These are phyloP conservation scores for Xylariaceae sp. DNA, from an alignment of 2,329 filamentous ascomycete species.

Conservation along the genomic window DNA sequence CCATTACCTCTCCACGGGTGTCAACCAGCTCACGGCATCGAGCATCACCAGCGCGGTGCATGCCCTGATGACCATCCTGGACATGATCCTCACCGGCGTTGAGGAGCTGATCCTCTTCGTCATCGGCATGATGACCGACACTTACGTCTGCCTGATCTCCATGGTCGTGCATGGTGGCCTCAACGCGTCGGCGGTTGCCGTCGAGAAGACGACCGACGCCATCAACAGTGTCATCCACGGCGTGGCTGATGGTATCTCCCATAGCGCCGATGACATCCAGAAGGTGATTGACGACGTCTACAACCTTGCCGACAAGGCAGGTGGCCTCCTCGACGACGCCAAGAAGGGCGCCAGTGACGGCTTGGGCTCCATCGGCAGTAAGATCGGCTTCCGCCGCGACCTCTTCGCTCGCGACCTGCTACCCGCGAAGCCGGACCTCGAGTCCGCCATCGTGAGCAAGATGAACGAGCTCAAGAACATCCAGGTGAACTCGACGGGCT, in stretches of 20 bases:
- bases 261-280: slow-evolving; percentile 51
- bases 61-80: slow-evolving; percentile 72
- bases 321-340: slow-evolving; percentile 22
- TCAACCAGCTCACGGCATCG: slow-evolving; percentile 77
- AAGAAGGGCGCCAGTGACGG: slow-evolving; percentile 13
- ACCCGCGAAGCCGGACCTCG: slow-evolving; percentile 30
- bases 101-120: slow-evolving; percentile 86
- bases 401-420: slow-evolving; percentile 6
- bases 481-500: slow-evolving; percentile 58
- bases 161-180: slow-evolving; percentile 75
- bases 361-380: slow-evolving; percentile 36
- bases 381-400: slow-evolving; percentile 1
- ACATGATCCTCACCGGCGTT: slow-evolving; percentile 73
- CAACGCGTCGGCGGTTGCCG: slow-evolving; percentile 51
- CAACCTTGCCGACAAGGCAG: slow-evolving; percentile 45
- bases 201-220: slow-evolving; percentile 39
- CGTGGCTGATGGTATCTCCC: slow-evolving; percentile 39
- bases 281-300: slow-evolving; percentile 53
- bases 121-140: slow-evolving; percentile 85
- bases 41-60: slow-evolving; percentile 76
- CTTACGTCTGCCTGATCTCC: slow-evolving; percentile 84
- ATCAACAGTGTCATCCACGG: slow-evolving; percentile 46
- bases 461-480: slow-evolving; percentile 55
- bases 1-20: slow-evolving; percentile 81
- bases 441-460: slow-evolving; percentile 54